Evolutionary conservation across 441 rosid species (phyloP), one percentile per base, ranked within the genome.

Genomic region (Cnidoscolus chayamansa): DNA sequence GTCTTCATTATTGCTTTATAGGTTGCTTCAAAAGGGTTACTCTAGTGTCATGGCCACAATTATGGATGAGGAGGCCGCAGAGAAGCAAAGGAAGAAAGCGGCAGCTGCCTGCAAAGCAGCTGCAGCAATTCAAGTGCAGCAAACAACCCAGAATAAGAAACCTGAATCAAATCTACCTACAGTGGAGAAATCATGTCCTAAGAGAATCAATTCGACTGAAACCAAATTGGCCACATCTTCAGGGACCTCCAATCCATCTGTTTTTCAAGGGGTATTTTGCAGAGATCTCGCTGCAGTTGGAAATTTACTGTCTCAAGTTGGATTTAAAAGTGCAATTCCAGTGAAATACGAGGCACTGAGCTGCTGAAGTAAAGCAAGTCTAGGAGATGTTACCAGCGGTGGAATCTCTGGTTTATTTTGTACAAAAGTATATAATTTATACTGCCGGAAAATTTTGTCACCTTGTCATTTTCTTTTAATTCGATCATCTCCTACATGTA

Each of bases 231-330:
- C 84, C 12, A 25, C 84, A 32, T 53, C 82, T 54, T 63, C 88
- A 40, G 81, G 77, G 37, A 58, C 50, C 53, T 13, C 67, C 7
- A 76, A 80, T 66, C 2, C 80, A 51, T 84, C 85, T 65, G 89
- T 80, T 67, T 91, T 86, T 67, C 95, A 89, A 76, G 98, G 98
- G 30, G 86, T 89, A 67, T 94, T 94, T 81, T 92, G 97, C 83
- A 83, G 98, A 45, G 98, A 94, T 69, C 84, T 92, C 7, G 88
- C 93, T 0, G 86, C 79, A 1, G 86, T 86, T 71, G 97, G 97
- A 80, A 90, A 48, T 86, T 76, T 94, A 84, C 77, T 91, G 35
- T 80, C 97, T 32, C 94, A 88, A 43, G 84, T 80, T 73, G 97
- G 96, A 83, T 92, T 94, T 70, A 90, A 82, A 68, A 90, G 88